phyloP scores from a whole-genome alignment of 495 filamentous ascomycete species.

The Neurospora tetraspora region DNA sequence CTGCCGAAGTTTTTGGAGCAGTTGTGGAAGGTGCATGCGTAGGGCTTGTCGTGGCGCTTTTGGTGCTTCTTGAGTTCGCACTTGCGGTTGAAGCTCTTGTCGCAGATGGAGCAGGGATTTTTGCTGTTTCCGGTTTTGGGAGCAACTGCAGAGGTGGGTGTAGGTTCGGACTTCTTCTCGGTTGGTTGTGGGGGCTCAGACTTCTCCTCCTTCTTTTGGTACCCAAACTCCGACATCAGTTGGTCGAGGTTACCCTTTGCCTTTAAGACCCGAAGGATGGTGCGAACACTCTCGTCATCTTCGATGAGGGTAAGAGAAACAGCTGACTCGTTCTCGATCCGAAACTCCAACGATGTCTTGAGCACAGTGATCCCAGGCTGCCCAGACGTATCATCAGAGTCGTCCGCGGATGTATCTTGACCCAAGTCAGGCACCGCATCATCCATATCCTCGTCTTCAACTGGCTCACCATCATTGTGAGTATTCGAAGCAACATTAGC shows the following conservation, averaged over 20 bases:
- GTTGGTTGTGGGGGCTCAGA: neutral
- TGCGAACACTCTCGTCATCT: constrained; percentile 15
- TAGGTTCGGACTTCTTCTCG: neutral
- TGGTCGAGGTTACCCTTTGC: constrained; percentile 11
- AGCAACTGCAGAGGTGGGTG: constrained; percentile 2
- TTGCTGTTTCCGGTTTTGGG: constrained; percentile 24
- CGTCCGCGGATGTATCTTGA: neutral
- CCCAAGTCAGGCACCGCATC: neutral
- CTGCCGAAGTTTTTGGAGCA: constrained; percentile 79
- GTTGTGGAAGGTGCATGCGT: constrained; percentile 68
- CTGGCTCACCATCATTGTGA: neutral
- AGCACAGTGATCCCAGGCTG: neutral
- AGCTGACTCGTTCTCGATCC: neutral
- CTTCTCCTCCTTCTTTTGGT: constrained; percentile 14
- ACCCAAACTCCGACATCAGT: constrained; percentile 24
- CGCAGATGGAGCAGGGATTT: constrained; percentile 39
- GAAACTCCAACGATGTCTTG: neutral
- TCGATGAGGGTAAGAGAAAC: constrained; percentile 1
- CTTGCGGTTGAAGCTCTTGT: constrained; percentile 44
- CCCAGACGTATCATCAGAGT: neutral
- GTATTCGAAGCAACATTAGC: neutral
- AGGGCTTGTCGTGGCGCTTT: constrained; percentile 79
- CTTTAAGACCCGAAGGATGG: constrained; percentile 5
- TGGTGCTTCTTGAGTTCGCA: constrained; percentile 83
- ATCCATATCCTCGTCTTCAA: neutral